Base-by-base conservation (phyloP, 495 filamentous ascomycete species). In the Penicillium mononematosum region DNA sequence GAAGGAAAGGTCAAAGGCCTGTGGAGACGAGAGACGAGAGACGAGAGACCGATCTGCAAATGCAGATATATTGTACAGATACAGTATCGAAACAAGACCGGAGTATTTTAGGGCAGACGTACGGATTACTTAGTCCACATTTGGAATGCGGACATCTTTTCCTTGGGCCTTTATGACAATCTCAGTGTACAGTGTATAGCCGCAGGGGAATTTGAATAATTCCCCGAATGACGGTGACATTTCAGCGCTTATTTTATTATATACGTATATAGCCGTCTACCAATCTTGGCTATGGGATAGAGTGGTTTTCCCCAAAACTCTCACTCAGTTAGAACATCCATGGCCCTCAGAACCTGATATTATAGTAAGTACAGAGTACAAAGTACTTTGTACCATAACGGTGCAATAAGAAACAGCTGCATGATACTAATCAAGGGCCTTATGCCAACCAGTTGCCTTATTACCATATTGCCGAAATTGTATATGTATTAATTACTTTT, bases 31-130 rank as follows among this genome's bases (percentile, higher is more conserved):
- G 31, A 31, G 36, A n/a, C n/a, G n/a, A n/a, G n/a, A n/a, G n/a
- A n/a, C n/a, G n/a, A 42, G 19, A 25, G 31, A 42, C 36, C 12
- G 55, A 57, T 57, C 47, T 57, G 34, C 55, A 50, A 24, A 31
- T 6, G 10, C 17, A 45, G 46, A n/a, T n/a, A n/a, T n/a, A n/a
- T n/a, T n/a, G n/a, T n/a, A n/a, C n/a, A n/a, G n/a, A 50, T 57
- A 50, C 46, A 55, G 53, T 46, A 55, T 47, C 22, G 29, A 55
- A 55, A 55, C 43, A 20, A 20, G 42, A 44, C 25, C 25, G 9
- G 36, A 39, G n/a, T 39, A 39, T 39, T 5, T 17, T 36, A 43
- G n/a, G 19, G 19, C 34, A 22, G 20, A 20, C 20, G 20, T 20
- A 20, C 20, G 20, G 20, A 20, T 34, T 34, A 47, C 25, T 55